Evolutionary conservation across 1,139 yeast genomes (phyloP).

Genomic region (Komagataea norvegica): DNA sequence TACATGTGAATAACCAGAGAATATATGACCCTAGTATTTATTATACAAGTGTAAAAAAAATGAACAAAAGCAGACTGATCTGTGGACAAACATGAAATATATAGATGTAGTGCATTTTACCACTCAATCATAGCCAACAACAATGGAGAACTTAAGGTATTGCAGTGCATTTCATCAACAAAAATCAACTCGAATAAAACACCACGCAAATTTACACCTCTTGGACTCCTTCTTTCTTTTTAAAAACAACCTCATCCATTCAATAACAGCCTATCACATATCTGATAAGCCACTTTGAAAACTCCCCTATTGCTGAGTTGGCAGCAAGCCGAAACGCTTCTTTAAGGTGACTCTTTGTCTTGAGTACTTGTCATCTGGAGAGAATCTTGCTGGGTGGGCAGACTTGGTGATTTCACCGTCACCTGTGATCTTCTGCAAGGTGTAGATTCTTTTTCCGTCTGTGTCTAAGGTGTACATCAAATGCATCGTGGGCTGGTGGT

Average conservation of each 20-base stretch:
- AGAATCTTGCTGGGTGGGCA: constrained; percentile 99
- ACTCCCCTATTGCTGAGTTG: constrained; percentile 58
- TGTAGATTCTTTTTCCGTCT: constrained; percentile 94
- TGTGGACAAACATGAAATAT: neutral
- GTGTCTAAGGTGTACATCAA: constrained; percentile 95
- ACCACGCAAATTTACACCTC: neutral
- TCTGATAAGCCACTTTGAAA: too few species aligned
- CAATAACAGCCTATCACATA: constrained; percentile 86
- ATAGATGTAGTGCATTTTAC: too few species aligned
- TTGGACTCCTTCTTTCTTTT: neutral
- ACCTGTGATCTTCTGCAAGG: constrained; percentile 76
- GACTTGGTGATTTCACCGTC: constrained; percentile 94
- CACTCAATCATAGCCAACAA: too few species aligned
- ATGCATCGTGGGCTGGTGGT: constrained; percentile 74
- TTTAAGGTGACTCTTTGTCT: constrained; percentile 98
- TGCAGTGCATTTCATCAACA: too few species aligned
- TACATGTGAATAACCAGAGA: neutral
- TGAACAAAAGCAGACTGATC: neutral
- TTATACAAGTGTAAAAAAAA: constrained; percentile 1
- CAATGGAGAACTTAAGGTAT: too few species aligned
- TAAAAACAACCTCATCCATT: constrained; percentile 43
- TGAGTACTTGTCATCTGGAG: constrained; percentile 98
- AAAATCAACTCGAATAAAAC: neutral
- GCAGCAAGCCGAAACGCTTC: constrained; percentile 87
- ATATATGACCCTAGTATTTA: constrained; percentile 4